These are phyloP conservation scores for Cytospora mali DNA, from an alignment of 2,329 filamentous ascomycete species.

Conservation along the genomic window DNA sequence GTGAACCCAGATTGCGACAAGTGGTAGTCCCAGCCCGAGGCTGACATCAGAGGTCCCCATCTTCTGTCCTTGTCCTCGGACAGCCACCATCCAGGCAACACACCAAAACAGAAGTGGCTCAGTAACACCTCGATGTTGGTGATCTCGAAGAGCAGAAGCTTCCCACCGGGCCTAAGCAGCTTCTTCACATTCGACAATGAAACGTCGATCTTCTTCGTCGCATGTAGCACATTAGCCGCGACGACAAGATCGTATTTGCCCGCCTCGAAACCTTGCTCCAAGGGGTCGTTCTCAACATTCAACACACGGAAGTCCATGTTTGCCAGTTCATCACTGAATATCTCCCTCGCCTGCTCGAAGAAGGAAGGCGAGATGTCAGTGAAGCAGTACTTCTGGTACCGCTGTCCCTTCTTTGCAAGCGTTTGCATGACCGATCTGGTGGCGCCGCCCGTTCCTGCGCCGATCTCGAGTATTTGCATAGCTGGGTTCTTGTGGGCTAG, in stretches of 20 bases:
- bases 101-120: conserved; percentile 35
- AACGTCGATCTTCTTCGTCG: conserved; percentile 33
- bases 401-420: conserved; percentile 25
- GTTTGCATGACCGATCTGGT: conserved; percentile 34
- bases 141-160: conserved; percentile 37
- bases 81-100: conserved; percentile 39
- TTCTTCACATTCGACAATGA: conserved; percentile 33
- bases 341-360: conserved; percentile 39
- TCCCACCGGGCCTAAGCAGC: conserved; percentile 38
- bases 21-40: conserved; percentile 30
- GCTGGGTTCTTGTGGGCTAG: conserved; percentile 37
- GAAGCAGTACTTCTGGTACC: conserved; percentile 37
- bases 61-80: conserved; percentile 34
- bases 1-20: conserved; percentile 30
- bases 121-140: conserved; percentile 30
- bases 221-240: conserved; percentile 39
- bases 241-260: conserved; percentile 37
- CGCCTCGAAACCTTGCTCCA: conserved; percentile 34
- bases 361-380: conserved; percentile 45
- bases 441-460: conserved; percentile 40
- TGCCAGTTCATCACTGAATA: conserved; percentile 30
- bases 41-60: conserved; percentile 34
- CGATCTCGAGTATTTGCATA: conserved; percentile 42
- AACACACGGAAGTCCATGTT: conserved; percentile 40
- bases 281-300: conserved; percentile 38